These are phyloP conservation scores for Starmera pachycereana DNA, from an alignment of 805 yeast genomes.

Conservation along the genomic window DNA sequence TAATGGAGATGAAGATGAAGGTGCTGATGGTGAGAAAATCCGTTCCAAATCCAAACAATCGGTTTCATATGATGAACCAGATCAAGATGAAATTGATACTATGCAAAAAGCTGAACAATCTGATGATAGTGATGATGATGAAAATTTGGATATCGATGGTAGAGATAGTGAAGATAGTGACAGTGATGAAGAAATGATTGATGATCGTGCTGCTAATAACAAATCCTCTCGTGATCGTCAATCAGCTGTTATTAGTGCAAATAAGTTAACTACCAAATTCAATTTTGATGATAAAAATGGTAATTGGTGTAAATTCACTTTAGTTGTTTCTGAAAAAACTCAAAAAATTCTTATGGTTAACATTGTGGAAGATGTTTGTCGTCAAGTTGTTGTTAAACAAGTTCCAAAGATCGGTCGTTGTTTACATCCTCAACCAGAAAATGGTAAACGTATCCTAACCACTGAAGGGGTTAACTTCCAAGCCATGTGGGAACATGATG, in stretches of 20 bases:
- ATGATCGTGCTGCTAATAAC: conserved; percentile 27
- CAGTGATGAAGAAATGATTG: conserved; percentile 24
- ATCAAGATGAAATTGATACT: conserved; percentile 87
- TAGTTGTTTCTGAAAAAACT: conserved; percentile 75
- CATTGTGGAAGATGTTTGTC: conserved; percentile 86
- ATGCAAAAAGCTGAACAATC: conserved; percentile 78
- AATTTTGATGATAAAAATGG: conserved; percentile 86
- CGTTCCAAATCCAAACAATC: conserved; percentile 68
- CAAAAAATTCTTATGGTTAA: conserved; percentile 96
- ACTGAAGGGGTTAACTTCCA: conserved; percentile 98
- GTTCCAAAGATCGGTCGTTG: conserved; percentile 88
- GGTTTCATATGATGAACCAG: conserved; percentile 89
- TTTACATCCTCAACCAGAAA: conserved; percentile 65
- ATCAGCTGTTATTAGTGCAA: conserved; percentile 64
- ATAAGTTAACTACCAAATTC: conserved; percentile 65
- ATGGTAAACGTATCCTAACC: conserved; percentile 66
- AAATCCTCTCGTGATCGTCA: conserved; percentile 76
- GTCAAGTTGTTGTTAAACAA: conserved; percentile 85
- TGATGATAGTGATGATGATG: conserved; percentile 46
- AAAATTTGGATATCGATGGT: conserved; percentile 27
- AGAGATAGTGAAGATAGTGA: conserved; percentile 28
- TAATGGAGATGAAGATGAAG: conserved; percentile 38
- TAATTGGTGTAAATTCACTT: conserved; percentile 84
- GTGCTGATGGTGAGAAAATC: conserved; percentile 52
- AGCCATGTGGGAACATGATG: conserved; percentile 98